Evolutionary conservation across 2,329 filamentous ascomycete genomes (phyloP), one percentile per base, ranked within the genome.

Genomic region (Exophiala xenobiotica): DNA sequence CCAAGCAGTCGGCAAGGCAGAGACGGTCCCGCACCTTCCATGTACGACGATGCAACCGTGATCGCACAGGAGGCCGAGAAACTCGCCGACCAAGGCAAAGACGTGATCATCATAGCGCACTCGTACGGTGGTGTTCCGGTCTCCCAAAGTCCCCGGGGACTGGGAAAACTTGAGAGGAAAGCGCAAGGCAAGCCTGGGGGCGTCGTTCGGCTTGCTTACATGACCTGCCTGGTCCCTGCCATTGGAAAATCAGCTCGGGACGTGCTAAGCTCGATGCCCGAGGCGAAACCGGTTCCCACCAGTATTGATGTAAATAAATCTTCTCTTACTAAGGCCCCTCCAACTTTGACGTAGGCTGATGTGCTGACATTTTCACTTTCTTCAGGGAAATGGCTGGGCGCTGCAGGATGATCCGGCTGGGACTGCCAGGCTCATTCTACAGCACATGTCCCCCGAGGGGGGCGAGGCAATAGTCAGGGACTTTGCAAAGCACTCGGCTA

Each of bases 181-280:
- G 40, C 57, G 16, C 51, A 52, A 12, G 64, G 64, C 3, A 59
- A 65, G 38, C 41, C 49, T 1, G 68, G 68, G 2, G 69, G 69
- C 3, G 67, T 72, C 6, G 54, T 65, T 1, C 62, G 61, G 22
- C 50, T 71, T 26, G 56, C 65, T 5, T 70, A 67, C 45, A 61
- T 71, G 26, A 63, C 67, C 8, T 64, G 64, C 2, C 64, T 70
- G 38, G 62, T 71, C 9, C 68, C 67, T 1, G 58, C 61, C 0
- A 9, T 67, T 5, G 68, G 67, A 9, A 20, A 38, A 19, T 33
- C 53, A 23, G 53, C 50, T 14, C 29, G 16, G 6, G 35, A 31
- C 18, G 40, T 54, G 31, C 22, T 59, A 20, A 39, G 33, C 9
- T 24, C 41, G 4, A 43, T 51, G 2, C 49, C 49, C 5, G 12